These are phyloP conservation scores for Xylaria sp. DNA, from an alignment of 2,329 filamentous ascomycete genomes.

Conservation along the genomic window DNA sequence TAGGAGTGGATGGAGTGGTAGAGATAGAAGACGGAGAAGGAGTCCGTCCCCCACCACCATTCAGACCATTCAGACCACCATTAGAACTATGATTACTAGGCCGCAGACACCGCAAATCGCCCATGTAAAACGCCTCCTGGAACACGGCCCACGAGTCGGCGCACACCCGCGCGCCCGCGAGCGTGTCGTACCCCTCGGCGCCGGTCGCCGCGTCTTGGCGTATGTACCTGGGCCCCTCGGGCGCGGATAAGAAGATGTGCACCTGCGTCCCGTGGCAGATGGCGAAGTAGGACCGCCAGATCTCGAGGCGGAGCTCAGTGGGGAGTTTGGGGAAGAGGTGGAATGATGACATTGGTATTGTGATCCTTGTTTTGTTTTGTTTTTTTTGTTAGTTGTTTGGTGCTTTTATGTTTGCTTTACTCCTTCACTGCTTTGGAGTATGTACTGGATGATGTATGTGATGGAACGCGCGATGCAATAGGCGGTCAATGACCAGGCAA, in stretches of 20 bases:
- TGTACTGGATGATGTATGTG: no score
- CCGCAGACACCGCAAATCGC: slow-evolving; percentile 1
- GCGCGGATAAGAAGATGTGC: slow-evolving; percentile 7
- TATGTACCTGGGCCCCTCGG: neutral
- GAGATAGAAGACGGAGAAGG: no score
- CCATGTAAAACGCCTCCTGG: slow-evolving; percentile 1
- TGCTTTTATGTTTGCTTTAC: no score
- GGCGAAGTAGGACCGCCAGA: slow-evolving; percentile 12
- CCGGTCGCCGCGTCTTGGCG: slow-evolving; percentile 6
- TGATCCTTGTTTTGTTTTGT: no score
- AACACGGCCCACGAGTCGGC: slow-evolving; percentile 9
- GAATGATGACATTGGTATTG: slow-evolving; percentile 11
- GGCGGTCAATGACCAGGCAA: no score
- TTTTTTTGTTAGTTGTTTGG: no score
- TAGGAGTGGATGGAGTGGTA: no score
- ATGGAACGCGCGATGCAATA: no score
- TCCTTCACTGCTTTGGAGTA: no score
- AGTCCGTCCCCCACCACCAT: no score
- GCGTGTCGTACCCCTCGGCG: neutral
- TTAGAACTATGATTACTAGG: no score
- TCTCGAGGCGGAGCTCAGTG: slow-evolving; percentile 16
- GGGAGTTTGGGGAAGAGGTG: slow-evolving; percentile 8
- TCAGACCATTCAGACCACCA: no score
- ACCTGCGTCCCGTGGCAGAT: slow-evolving; percentile 9
- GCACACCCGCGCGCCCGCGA: neutral